These are phyloP conservation scores for Triticum aestivum DNA, from an alignment of 176 grass and related monocot genomes.

Conservation along the genomic window DNA sequence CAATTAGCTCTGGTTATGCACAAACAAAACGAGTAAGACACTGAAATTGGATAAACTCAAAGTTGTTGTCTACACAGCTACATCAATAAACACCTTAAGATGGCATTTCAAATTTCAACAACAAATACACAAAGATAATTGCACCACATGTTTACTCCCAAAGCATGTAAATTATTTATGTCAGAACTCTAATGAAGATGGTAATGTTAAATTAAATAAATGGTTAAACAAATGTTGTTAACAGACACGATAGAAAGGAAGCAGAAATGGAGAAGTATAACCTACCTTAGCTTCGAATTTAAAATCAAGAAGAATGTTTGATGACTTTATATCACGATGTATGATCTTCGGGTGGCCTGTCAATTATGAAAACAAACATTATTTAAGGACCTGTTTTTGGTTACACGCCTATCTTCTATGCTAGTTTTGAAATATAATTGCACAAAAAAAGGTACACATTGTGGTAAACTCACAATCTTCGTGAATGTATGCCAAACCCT, in stretches of 20 bases:
- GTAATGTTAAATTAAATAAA: constrained; percentile 10
- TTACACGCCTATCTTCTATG: not conserved
- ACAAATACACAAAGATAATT: not conserved
- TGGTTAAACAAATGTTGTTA: not conserved
- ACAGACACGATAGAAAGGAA: not conserved
- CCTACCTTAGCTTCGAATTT: constrained; percentile 74
- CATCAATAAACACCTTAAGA: not conserved
- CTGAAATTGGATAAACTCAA: not conserved
- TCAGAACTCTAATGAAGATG: not conserved
- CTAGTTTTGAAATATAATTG: not conserved
- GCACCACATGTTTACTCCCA: not conserved
- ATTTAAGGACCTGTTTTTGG: not conserved
- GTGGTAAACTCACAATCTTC: constrained; percentile 79
- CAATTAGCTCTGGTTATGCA: not conserved
- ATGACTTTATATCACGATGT: constrained; percentile 73
- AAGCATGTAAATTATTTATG: not conserved
- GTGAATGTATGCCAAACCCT: constrained; percentile 80
- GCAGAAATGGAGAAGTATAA: not conserved
- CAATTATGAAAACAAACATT: constrained; percentile 23
- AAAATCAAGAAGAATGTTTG: constrained; percentile 86
- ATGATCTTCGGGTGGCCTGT: constrained; percentile 83
- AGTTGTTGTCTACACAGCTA: not conserved
- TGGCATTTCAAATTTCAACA: not conserved
- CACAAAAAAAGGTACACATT: not conserved
- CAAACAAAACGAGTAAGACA: not conserved